Conservation (phyloP, 1,139 yeast genomes). For the Sugiyamaella castrensis region DNA sequence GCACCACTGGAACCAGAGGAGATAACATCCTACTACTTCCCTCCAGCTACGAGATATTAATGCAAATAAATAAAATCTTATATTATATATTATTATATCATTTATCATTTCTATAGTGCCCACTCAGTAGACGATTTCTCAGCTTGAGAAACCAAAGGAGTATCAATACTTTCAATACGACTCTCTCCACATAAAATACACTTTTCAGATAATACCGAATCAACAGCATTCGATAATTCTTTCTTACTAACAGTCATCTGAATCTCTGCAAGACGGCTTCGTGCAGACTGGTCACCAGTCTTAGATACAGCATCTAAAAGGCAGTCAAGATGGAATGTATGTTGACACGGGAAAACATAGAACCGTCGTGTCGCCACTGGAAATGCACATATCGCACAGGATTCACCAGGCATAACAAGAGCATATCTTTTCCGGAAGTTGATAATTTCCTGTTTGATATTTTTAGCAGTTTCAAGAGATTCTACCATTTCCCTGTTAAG, state of each 20-base stretch:
- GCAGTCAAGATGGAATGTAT: slow-evolving; percentile 88
- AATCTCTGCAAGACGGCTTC: slow-evolving; percentile 56
- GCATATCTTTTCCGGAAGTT: slow-evolving; percentile 50
- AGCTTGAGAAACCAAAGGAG: slow-evolving; percentile 38
- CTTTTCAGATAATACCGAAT: slow-evolving; percentile 57
- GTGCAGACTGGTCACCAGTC: slow-evolving; percentile 66
- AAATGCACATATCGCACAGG: slow-evolving; percentile 68
- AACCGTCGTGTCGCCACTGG: slow-evolving; percentile 72
- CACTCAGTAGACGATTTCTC: slow-evolving; percentile 20
- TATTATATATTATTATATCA: background rate
- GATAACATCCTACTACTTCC: too few species aligned
- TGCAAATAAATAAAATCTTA: background rate
- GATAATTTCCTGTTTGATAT: slow-evolving; percentile 57
- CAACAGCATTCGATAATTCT: slow-evolving; percentile 47
- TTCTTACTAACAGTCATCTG: slow-evolving; percentile 39
- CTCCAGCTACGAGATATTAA: too few species aligned
- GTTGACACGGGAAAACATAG: slow-evolving; percentile 84
- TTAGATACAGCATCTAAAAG: slow-evolving; percentile 56
- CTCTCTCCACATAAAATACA: slow-evolving; percentile 81
- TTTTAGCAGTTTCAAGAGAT: slow-evolving; percentile 61
- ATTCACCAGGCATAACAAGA: slow-evolving; percentile 77
- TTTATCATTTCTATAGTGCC: slow-evolving; percentile 15
- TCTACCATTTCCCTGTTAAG: slow-evolving; percentile 75
- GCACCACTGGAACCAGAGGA: too few species aligned
- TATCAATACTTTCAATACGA: slow-evolving; percentile 68